A percentile compares a stretch with the other conserved stretches of the same genome.
Conservation (phyloP, 2,329 filamentous ascomycete genomes). For the Alternaria incomplexa region DNA sequence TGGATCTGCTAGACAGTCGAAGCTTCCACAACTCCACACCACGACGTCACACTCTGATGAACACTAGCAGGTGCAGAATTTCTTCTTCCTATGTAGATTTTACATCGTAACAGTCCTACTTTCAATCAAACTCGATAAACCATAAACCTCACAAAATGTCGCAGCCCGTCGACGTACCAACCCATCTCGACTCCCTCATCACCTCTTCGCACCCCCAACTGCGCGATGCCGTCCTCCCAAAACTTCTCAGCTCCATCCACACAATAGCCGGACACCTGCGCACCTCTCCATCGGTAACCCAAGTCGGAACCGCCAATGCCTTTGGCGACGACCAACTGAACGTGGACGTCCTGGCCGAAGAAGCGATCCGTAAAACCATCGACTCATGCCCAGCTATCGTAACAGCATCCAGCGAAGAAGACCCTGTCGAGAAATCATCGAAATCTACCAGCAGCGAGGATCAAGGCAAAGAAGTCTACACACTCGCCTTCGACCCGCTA, state of each 20-base stretch:
- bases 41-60: constrained; percentile 9
- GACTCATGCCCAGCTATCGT: constrained; percentile 60
- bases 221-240: constrained; percentile 19
- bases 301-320: constrained; percentile 55
- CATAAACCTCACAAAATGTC: constrained; percentile 1
- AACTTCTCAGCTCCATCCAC: constrained; percentile 21
- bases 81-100: background rate
- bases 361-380: constrained; percentile 61
- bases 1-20: background rate
- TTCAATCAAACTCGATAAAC: background rate
- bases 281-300: constrained; percentile 20
- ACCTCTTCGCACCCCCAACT: constrained; percentile 5
- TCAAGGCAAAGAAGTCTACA: constrained; percentile 50
- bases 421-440: constrained; percentile 56
- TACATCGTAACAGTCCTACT: background rate
- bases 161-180: background rate
- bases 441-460: constrained; percentile 18
- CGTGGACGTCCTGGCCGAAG: constrained; percentile 64
- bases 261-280: constrained; percentile 22
- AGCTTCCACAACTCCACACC: constrained; percentile 9
- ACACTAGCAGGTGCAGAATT: constrained; percentile 6
- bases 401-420: constrained; percentile 68
- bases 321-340: constrained; percentile 64
- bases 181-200: constrained; percentile 7
- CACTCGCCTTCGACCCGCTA: constrained; percentile 67